phyloP scores from a whole-genome alignment of 768 basidiomycete genomes.

The Tephrocybe rancida region DNA sequence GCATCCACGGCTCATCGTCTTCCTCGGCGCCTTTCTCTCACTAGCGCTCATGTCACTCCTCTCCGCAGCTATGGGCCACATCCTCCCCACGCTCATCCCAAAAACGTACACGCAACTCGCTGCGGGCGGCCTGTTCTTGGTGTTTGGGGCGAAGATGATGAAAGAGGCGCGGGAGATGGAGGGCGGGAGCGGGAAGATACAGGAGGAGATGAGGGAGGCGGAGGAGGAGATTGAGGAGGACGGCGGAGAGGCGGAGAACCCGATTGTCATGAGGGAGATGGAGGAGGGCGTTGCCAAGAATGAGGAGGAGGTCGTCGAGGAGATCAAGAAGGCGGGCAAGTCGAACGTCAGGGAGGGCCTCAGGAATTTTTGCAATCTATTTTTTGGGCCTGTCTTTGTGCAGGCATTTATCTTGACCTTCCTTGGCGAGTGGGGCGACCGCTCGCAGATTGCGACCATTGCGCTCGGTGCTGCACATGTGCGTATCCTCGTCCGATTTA shows the following conservation, averaged over 20 bases:
- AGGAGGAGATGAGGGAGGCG: conserved; percentile 96
- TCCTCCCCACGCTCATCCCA: conserved; percentile 86
- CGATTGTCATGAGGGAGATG: conserved; percentile 71
- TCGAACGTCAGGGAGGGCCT: conserved; percentile 53
- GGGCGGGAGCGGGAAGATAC: conserved; percentile 75
- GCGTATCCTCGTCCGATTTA: conserved; percentile 20
- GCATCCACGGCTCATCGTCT: conserved; percentile 84
- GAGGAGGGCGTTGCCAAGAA: conserved; percentile 58
- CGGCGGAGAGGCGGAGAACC: conserved; percentile 39
- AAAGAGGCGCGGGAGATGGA: conserved; percentile 84
- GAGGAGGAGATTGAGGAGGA: conserved; percentile 93
- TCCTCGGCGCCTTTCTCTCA: conserved; percentile 85
- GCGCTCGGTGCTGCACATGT: conserved; percentile 96
- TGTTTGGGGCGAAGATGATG: conserved; percentile 91
- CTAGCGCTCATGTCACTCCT: conserved; percentile 93
- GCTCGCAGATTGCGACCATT: conserved; percentile 97
- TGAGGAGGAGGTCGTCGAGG: conserved; percentile 16
- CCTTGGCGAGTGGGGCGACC: conserved; percentile 98
- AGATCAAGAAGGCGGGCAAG: conserved; percentile 23
- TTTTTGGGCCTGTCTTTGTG: conserved; percentile 92
- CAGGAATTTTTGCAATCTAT: conserved; percentile 79
- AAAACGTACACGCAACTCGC: conserved; percentile 67
- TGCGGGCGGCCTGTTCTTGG: conserved; percentile 83
- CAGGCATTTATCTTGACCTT: conserved; percentile 95
- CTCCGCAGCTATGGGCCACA: conserved; percentile 90